Percentiles rank a stretch among this genome's conserved stretches.
Conservation (phyloP, 108 stramenopile species). For the Nitzschia inconspicua region DNA sequence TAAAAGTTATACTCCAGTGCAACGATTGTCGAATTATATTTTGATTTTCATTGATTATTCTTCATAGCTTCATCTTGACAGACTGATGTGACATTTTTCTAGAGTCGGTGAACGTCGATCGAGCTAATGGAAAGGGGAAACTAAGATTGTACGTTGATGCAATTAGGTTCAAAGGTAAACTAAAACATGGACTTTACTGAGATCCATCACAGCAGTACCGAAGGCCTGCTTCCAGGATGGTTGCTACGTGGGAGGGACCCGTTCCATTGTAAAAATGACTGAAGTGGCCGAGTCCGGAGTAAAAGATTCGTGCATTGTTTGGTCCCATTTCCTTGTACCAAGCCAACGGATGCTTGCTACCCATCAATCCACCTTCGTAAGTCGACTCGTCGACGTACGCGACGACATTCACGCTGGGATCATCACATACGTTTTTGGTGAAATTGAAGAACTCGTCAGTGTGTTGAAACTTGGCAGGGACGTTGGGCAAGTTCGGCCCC, state of each 20-base stretch:
- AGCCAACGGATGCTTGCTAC: slow-evolving; percentile 13
- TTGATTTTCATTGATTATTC: no score
- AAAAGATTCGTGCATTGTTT: slow-evolving; percentile 9
- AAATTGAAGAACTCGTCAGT: slow-evolving; percentile 28
- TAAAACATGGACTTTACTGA: no score
- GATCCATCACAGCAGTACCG: slow-evolving; percentile 1
- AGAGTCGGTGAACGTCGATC: no score
- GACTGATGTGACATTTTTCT: no score
- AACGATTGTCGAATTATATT: no score
- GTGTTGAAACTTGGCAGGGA: slow-evolving; percentile 5
- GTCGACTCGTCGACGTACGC: slow-evolving; percentile 12
- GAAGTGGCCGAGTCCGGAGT: slow-evolving; percentile 11
- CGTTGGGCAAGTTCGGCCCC: not conserved
- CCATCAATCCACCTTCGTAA: slow-evolving; percentile 20
- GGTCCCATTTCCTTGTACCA: slow-evolving; percentile 3
- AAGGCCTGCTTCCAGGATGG: slow-evolving; percentile 4
- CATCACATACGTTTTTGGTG: slow-evolving; percentile 1
- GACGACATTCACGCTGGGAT: slow-evolving; percentile 3
- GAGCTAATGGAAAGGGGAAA: no score
- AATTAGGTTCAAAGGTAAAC: no score
- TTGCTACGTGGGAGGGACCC: not conserved
- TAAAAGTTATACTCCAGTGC: no score
- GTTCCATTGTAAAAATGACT: slow-evolving; percentile 9
- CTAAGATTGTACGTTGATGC: no score
- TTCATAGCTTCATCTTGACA: no score